Evolutionary conservation across 1,284 basidiomycete species (phyloP).

Genomic region (Boletus mariae): DNA sequence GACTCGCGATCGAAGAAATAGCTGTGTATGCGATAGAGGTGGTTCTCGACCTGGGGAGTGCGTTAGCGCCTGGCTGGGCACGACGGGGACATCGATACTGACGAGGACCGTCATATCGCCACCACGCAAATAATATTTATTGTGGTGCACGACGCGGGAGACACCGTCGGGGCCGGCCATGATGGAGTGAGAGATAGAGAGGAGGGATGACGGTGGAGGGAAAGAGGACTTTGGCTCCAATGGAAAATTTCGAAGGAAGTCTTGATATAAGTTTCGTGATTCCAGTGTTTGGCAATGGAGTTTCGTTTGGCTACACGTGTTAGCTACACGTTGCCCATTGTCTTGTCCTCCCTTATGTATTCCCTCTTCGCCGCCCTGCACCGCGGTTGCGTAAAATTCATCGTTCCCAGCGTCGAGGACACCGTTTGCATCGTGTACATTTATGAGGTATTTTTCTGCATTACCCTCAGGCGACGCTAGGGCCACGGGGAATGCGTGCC

Average conservation of each 20-base stretch:
- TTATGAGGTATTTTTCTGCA: not conserved
- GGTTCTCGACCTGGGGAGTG: constrained; percentile 41
- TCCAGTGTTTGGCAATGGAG: constrained; percentile 26
- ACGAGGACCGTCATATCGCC: constrained; percentile 56
- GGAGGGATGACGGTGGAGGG: constrained; percentile 24
- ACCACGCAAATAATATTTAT: constrained; percentile 49
- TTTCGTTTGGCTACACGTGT: constrained; percentile 36
- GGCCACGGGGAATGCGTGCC: not conserved
- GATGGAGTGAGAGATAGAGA: constrained; percentile 23
- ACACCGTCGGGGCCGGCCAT: constrained; percentile 25
- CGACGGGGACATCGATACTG: constrained; percentile 23
- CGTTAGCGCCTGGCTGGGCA: constrained; percentile 8
- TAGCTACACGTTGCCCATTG: constrained; percentile 31
- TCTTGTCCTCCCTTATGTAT: constrained; percentile 23
- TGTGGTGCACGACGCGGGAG: constrained; percentile 33
- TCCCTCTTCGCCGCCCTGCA: constrained; percentile 10
- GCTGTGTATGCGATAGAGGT: constrained; percentile 46
- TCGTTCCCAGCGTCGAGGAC: constrained; percentile 10
- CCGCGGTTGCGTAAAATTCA: constrained; percentile 27
- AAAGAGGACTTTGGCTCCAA: constrained; percentile 30
- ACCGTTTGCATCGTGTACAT: not conserved
- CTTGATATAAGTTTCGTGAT: constrained; percentile 33
- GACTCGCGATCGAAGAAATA: constrained; percentile 63
- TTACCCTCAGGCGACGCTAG: constrained; percentile 11
- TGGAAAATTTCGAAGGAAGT: constrained; percentile 33